Conservation (phyloP, 306 rosid species). For the Rosa chinensis region DNA sequence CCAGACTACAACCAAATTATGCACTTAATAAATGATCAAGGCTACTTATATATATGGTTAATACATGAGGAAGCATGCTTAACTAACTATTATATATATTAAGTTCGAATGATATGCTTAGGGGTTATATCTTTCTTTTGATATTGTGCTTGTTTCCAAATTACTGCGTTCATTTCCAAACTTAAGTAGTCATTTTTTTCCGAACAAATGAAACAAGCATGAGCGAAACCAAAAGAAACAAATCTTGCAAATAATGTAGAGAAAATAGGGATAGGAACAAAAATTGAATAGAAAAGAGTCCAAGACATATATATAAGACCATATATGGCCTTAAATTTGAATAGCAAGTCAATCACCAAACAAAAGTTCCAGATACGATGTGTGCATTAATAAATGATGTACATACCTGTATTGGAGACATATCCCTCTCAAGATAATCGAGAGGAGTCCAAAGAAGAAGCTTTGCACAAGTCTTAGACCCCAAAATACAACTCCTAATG, state of each 20-base stretch:
- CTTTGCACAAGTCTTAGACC: slow-evolving; percentile 72
- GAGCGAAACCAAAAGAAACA: not conserved
- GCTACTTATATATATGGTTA: not conserved
- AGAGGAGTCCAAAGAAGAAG: slow-evolving; percentile 65
- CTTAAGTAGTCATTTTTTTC: not conserved
- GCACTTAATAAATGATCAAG: not conserved
- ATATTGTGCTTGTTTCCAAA: not conserved
- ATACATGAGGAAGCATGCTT: not conserved
- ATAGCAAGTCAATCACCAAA: not conserved
- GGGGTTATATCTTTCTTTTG: not conserved
- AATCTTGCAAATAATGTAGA: not conserved
- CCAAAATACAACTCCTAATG: slow-evolving; percentile 69
- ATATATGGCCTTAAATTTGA: not conserved
- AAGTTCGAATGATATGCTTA: not conserved
- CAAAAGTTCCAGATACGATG: not conserved
- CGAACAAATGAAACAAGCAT: not conserved
- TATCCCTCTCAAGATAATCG: slow-evolving; percentile 67
- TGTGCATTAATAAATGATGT: not conserved
- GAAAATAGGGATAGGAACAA: not conserved
- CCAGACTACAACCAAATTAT: slow-evolving; percentile 56
- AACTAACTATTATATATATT: not conserved
- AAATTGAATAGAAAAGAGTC: not conserved
- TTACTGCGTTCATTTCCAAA: not conserved
- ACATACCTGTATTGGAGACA: slow-evolving; percentile 86
- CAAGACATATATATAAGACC: not conserved